Evolutionary conservation across 2,329 filamentous ascomycete genomes (phyloP).

Genomic region (Colletotrichum gloeosporioides): DNA sequence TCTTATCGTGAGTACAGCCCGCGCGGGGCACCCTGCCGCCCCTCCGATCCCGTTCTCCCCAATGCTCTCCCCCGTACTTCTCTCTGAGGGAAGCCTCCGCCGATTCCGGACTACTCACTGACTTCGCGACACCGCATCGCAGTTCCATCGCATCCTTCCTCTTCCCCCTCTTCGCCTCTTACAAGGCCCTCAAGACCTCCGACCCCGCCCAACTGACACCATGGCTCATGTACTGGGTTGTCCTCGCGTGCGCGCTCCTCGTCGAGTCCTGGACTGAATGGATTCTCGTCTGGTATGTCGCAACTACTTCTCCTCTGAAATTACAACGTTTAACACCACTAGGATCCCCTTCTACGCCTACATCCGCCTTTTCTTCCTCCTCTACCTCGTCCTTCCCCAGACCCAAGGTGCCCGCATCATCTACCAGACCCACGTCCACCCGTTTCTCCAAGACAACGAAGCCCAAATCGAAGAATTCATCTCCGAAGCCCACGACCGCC

Average conservation of each 20-base stretch:
- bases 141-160: conserved; percentile 89
- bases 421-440: conserved; percentile 86
- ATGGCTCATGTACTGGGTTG: conserved; percentile 99
- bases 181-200: conserved; percentile 94
- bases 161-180: conserved; percentile 95
- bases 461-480: conserved; percentile 90
- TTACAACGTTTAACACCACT: not conserved
- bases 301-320: not conserved
- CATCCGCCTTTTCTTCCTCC: conserved; percentile 83
- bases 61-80: not conserved
- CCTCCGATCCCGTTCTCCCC: not conserved
- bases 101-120: not conserved
- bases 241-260: conserved; percentile 80
- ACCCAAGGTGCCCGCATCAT: conserved; percentile 90
- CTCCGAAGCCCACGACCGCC: conserved; percentile 77
- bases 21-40: not conserved
- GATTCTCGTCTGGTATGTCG: conserved; percentile 76
- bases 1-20: conserved; percentile 70
- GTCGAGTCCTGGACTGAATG: conserved; percentile 89
- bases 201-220: conserved; percentile 89
- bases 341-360: conserved; percentile 95
- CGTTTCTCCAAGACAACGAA: conserved; percentile 88
- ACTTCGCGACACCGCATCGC: conserved; percentile 4
- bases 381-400: conserved; percentile 96
- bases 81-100: not conserved